Evolutionary conservation across 345 rosid species (phyloP), one percentile per base, ranked within the genome.

Genomic region (Raphanus sativus): DNA sequence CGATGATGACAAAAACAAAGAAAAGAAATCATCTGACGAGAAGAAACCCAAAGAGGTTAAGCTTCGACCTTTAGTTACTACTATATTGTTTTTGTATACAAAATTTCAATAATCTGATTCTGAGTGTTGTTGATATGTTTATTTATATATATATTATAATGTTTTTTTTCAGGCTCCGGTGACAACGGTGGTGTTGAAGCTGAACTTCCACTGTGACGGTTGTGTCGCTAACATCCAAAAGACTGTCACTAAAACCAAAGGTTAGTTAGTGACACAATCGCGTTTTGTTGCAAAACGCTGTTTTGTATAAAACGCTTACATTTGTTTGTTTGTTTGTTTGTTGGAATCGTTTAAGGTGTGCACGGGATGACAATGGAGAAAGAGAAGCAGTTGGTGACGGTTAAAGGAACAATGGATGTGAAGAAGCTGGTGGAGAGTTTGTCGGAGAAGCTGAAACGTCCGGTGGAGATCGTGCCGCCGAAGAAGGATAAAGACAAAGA

Each of bases 391-490:
- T 75, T 83, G 1, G 90, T 90, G 26, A 82, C 90, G 16, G 97
- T 92, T 10, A 92, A 86, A 33, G 98, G 98, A 6, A 90, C 86
- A 11, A 86, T 88, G 91, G 95, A 92, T 63, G 88, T 77, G 2
- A 87, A 88, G 48, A 83, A 83, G 13, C 78, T 90, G 11, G 82
- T 55, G 0, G 83, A 88, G 16, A 54, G 61, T 64, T 86, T 94
- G 11, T 29, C 67, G 15, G 83, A 79, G 55, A 94, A 86, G 85
- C 84, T 92, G 68, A 85, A 69, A 34, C 83, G 95, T 67, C 73
- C 24, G 38, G 93, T 94, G 40, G 98, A 90, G 71, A 85, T 94
- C 8, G 90, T 88, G 25, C 88, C 92, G 4, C 90, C 91, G 10
- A 89, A 89, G 6, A 87, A 87, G 77, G 89, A 90, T 3, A 89